phyloP scores from a whole-genome alignment of 371 early-diverging fungal species.

The Mortierella sp. region DNA sequence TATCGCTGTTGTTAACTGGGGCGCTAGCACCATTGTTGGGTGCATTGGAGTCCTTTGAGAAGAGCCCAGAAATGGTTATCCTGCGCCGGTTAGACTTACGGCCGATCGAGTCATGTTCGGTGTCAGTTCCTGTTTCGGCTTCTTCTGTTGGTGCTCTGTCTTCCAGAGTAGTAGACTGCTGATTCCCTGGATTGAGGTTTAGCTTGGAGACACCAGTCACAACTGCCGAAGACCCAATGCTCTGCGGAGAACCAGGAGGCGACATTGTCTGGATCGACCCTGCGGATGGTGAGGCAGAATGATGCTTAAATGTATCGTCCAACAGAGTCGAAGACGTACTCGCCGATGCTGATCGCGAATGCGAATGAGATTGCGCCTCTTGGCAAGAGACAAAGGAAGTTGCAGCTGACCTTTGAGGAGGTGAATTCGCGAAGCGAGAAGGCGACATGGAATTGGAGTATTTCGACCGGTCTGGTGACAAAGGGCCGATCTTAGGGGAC shows the following conservation, averaged over 20 bases:
- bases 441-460: conserved; percentile 8
- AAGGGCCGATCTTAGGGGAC: neutral
- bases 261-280: neutral
- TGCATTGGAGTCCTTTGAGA: conserved; percentile 21
- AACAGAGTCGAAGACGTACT: neutral
- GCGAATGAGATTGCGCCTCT: conserved; percentile 22
- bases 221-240: too few species aligned
- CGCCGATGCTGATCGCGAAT: neutral
- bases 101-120: conserved; percentile 1
- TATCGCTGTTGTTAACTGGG: conserved; percentile 4
- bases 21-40: neutral
- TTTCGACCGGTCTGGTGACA: neutral
- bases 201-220: conserved; percentile 7
- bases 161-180: neutral
- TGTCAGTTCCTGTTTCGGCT: neutral
- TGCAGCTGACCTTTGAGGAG: conserved; percentile 15
- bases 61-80: conserved; percentile 39
- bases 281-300: neutral
- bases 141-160: neutral
- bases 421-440: conserved; percentile 6
- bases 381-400: conserved; percentile 21
- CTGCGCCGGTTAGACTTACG: conserved; percentile 25
- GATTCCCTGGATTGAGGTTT: conserved; percentile 2
- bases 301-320: conserved; percentile 1
- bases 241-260: neutral